phyloP scores from a whole-genome alignment of 163 green algal genomes.

The Picocystis sp. region DNA sequence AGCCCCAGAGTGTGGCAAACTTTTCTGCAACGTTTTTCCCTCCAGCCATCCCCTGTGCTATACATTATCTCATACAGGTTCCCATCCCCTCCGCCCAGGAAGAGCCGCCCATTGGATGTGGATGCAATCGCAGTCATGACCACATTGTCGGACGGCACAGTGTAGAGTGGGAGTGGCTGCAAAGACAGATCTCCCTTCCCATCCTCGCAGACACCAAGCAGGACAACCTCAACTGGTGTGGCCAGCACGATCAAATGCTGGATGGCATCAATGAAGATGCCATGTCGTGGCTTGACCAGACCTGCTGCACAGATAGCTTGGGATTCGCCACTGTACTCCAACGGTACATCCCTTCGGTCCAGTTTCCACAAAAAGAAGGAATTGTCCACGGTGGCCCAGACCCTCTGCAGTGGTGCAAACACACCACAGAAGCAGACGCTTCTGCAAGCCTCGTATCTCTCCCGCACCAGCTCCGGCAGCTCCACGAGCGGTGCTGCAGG shows the following conservation, averaged over 20 bases:
- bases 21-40: constrained; percentile 51
- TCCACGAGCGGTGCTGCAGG: not conserved
- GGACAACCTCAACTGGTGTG: constrained; percentile 75
- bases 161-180: constrained; percentile 69
- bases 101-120: constrained; percentile 53
- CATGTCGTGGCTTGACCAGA: constrained; percentile 41
- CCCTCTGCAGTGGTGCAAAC: constrained; percentile 63
- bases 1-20: constrained; percentile 28
- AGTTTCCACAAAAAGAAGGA: constrained; percentile 81
- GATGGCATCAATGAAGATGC: constrained; percentile 77
- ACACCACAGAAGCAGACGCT: constrained; percentile 72
- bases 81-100: constrained; percentile 76
- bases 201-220: constrained; percentile 60
- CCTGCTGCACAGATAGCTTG: constrained; percentile 78
- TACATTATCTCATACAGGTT: constrained; percentile 89
- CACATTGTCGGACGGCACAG: constrained; percentile 56
- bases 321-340: constrained; percentile 79
- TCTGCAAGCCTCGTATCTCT: constrained; percentile 20
- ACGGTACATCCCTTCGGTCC: constrained; percentile 50
- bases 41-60: constrained; percentile 20
- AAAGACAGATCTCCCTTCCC: constrained; percentile 35
- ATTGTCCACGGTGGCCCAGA: constrained; percentile 87
- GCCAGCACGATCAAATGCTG: constrained; percentile 77
- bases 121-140: constrained; percentile 48
- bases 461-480: constrained; percentile 17